Conservation (phyloP, 2,329 filamentous ascomycete genomes). For the Trichoderma harzianum region DNA sequence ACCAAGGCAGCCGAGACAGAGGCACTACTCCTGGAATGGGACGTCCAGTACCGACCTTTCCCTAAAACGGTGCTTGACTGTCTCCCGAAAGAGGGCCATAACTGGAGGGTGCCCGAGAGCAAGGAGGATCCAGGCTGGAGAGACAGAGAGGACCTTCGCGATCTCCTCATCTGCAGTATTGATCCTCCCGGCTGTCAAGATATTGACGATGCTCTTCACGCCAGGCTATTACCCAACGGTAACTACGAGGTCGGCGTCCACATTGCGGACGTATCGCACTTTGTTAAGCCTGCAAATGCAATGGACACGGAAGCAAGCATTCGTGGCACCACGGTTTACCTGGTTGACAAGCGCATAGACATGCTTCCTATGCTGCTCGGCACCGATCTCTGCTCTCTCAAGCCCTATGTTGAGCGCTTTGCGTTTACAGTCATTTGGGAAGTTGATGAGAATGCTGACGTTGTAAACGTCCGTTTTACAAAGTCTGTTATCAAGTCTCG, state of each 20-base stretch:
- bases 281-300: constrained; percentile 92
- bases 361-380: constrained; percentile 97
- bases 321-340: constrained; percentile 91
- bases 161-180: constrained; percentile 91
- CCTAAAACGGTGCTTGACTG: constrained; percentile 95
- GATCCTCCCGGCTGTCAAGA: constrained; percentile 95
- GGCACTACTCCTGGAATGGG: constrained; percentile 87
- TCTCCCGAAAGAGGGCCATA: constrained; percentile 83
- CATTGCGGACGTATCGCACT: constrained; percentile 98
- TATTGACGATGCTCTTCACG: constrained; percentile 96
- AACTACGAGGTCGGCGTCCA: constrained; percentile 97
- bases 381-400: constrained; percentile 92
- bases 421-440: constrained; percentile 89
- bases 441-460: constrained; percentile 77
- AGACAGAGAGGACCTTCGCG: constrained; percentile 77
- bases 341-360: constrained; percentile 98
- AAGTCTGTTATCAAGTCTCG: constrained; percentile 97
- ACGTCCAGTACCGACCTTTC: constrained; percentile 96
- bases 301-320: constrained; percentile 96
- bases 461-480: constrained; percentile 82
- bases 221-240: constrained; percentile 78
- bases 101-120: constrained; percentile 85
- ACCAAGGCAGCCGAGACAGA: constrained; percentile 98
- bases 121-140: constrained; percentile 82
- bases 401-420: constrained; percentile 94